Base-by-base conservation (phyloP, 2,329 filamentous ascomycete genomes). In the Neopestalotiopsis sp. region DNA sequence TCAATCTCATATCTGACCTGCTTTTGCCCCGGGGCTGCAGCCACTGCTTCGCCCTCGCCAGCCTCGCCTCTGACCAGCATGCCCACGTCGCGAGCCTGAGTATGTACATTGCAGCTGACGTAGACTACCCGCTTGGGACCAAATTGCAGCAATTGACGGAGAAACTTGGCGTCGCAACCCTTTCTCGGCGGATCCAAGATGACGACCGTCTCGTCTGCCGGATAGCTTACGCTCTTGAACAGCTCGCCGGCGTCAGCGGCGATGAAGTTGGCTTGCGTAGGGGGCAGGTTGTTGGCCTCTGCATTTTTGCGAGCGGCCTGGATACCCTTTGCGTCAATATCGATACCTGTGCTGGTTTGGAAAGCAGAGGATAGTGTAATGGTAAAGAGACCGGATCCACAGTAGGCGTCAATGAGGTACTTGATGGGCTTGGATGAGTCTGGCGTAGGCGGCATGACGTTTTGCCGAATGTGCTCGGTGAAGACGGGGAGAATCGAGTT, bases 101-200 rank as follows among this genome's bases (percentile, higher is more conserved):
- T 98, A 78, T 99, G 96, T 72, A 99, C 96, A 77, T 99, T 99
- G 76, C 96, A 99, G 78, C 93, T 97, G 56, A 99, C 95, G 79
- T 99, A 99, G 4, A 97, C 90, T 12, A 99, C 89, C 69, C 96
- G 86, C 72, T 86, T 86, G 0, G 96, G 95, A 0, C 88, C 92
- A 75, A 93, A 98, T 5, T 84, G 81, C 67, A 98, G 83, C 75
- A 99, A 81, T 83, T 99, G 96, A 17, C 84, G 81, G 57, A 99
- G 82, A 79, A 99, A 99, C 72, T 88, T 88, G 62, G 90, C 89
- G 75, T 97, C 95, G 78, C 96, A 98, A 10, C 96, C 96, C 80
- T 98, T 99, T 58, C 96, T 88, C 6, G 96, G 95, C n/a, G 96
- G 96, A 78, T 99, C 96, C 68, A 99, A 91, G 71, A 99, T 92